Base-by-base conservation (phyloP, 129 eudicot species). In the Heracleum sosnowskyi region DNA sequence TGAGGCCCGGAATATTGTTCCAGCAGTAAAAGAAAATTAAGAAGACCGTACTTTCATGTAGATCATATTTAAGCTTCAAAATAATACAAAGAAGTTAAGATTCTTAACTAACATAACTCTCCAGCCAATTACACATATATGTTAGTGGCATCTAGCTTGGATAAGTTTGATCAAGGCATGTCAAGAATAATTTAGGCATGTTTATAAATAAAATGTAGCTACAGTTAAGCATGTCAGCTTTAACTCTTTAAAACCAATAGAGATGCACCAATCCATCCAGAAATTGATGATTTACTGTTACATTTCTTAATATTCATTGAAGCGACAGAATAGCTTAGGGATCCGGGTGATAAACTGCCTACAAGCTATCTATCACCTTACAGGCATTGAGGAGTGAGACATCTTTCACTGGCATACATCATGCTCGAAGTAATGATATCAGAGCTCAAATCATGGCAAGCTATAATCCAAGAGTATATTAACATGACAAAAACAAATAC, bases 391-490 rank as follows among this genome's bases (percentile, higher is more conserved):
- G 63, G 63, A 57, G 22, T 6, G n/a, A 20, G 57, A 49, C n/a
- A 5, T 4, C 9, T 49, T 49, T 17, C 57, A 49, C 69, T 24
- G 22, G 42, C 10, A 72, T 3, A 68, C 8, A 24, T 20, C 31
- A 60, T 41, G 15, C n/a, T 9, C 62, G 40, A 57, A 7, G 47
- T 35, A 33, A 11, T 45, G 53, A 73, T n/a, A 47, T 41, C 53
- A 33, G 29, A 29, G 16, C 78, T 16, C n/a, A 66, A 49, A 55
- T 76, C 4, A 17, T 62, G 40, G 17, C 13, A 66, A 71, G 18
- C 40, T 62, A 81, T 37, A 76, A 64, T 28, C 72, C 4, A 80
- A 76, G 51, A 71, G 73, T 78, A 40, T 42, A 40, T 42, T 69
- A 47, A 44, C 42, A 83, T 31, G 31, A 31, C 75, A 80, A 70